A percentile compares a stretch with the other conserved stretches of the same genome.
Evolutionary conservation across 352 stramenopile genomes (phyloP).

Genomic region (Globisporangium cederbergense): DNA sequence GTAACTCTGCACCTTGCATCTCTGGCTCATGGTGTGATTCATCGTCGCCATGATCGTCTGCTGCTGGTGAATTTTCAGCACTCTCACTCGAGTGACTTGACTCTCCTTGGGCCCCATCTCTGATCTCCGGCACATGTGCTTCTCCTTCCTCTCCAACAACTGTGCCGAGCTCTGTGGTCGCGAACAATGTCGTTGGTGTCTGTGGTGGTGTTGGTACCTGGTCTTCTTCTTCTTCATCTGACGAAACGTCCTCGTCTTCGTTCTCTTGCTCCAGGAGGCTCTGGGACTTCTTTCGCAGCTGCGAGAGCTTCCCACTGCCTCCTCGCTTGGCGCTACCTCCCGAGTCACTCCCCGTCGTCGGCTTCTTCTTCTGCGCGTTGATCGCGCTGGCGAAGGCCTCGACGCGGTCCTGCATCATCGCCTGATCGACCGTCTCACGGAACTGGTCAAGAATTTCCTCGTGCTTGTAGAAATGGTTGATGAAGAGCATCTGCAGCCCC

Average conservation of each 20-base stretch:
- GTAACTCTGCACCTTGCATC: not conserved
- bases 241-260: not conserved
- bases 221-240: not conserved
- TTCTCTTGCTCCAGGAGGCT: not conserved
- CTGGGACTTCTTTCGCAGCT: not conserved
- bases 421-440: slow-evolving; percentile 51
- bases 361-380: slow-evolving; percentile 24
- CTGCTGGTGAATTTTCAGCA: not conserved
- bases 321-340: not conserved
- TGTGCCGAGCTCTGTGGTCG: not conserved
- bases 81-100: not conserved
- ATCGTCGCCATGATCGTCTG: not conserved
- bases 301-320: not conserved
- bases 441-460: slow-evolving; percentile 61
- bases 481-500: slow-evolving; percentile 57
- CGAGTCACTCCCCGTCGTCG: not conserved
- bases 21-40: not conserved
- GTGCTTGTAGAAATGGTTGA: slow-evolving; percentile 67
- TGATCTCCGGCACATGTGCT: not conserved
- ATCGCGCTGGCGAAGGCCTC: slow-evolving; percentile 59
- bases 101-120: not conserved
- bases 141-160: not conserved
- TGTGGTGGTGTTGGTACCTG: too few species aligned
- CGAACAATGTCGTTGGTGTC: not conserved
- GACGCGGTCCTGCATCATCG: slow-evolving; percentile 51